Conservation (phyloP, 1,284 basidiomycete species). For the Boletellus sp. region DNA sequence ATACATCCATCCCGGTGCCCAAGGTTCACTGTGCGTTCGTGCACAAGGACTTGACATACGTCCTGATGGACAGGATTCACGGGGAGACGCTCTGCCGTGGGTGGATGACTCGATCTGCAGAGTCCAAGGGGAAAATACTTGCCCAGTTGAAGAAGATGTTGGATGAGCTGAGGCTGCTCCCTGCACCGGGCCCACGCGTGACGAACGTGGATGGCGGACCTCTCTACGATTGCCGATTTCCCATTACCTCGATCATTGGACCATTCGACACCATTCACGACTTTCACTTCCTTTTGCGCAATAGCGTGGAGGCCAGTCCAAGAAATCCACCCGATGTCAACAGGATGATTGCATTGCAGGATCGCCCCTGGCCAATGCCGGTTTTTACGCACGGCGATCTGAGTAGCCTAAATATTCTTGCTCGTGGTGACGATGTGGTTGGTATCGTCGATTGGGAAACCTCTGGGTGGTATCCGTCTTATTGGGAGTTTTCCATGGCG, state of each 20-base stretch:
- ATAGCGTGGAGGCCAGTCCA: neutral
- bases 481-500: too few species aligned
- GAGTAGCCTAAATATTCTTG: slow-evolving; percentile 3
- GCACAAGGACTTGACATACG: neutral
- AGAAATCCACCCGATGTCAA: neutral
- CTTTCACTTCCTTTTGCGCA: slow-evolving; percentile 1
- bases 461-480: neutral
- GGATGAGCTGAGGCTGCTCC: neutral
- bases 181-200: neutral
- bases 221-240: slow-evolving; percentile 1
- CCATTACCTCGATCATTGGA: neutral
- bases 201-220: neutral
- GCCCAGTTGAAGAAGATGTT: slow-evolving; percentile 6
- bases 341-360: neutral
- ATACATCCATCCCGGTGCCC: slow-evolving; percentile 6
- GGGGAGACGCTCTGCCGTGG: neutral
- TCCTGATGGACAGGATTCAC: slow-evolving; percentile 9
- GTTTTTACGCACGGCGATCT: slow-evolving; percentile 4
- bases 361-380: slow-evolving; percentile 3
- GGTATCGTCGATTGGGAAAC: slow-evolving; percentile 8
- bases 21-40: slow-evolving; percentile 7
- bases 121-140: neutral
- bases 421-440: neutral
- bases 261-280: neutral
- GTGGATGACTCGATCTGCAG: neutral